A percentile compares a stretch with the other conserved stretches of the same genome.
Conservation (phyloP, 1,139 yeast genomes). For the Protomyces inouyei region DNA sequence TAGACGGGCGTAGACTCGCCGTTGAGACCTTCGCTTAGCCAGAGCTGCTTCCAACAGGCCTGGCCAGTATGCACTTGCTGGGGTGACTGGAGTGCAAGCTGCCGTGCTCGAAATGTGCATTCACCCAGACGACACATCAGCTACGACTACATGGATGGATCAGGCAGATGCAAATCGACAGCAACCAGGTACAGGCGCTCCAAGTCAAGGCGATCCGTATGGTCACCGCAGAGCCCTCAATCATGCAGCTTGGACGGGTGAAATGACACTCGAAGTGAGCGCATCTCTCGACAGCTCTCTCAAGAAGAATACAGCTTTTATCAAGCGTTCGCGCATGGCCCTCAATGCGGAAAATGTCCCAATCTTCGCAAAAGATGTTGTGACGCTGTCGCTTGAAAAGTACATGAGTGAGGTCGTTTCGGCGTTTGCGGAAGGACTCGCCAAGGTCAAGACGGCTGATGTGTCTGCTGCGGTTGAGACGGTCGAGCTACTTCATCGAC, state of each 20-base stretch:
- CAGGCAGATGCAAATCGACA: not conserved
- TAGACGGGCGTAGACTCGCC: no score
- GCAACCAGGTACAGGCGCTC: not conserved
- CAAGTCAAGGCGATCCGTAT: not conserved
- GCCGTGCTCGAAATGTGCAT: no score
- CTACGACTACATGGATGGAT: not conserved
- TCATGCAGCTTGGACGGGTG: conserved; percentile 13
- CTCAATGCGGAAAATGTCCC: conserved; percentile 50
- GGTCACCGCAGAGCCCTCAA: not conserved
- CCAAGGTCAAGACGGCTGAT: conserved; percentile 58
- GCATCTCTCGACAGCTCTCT: conserved; percentile 63
- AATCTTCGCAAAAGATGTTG: conserved; percentile 56
- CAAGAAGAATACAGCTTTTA: conserved; percentile 78
- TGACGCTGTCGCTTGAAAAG: conserved; percentile 62
- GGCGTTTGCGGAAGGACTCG: conserved; percentile 60
- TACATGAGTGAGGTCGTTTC: conserved; percentile 67
- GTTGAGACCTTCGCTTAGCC: no score
- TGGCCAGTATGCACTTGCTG: no score
- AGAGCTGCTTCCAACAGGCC: no score
- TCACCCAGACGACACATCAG: no score
- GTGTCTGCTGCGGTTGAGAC: conserved; percentile 61
- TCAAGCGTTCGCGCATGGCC: conserved; percentile 60
- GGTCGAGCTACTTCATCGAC: conserved; percentile 68
- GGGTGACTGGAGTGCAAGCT: no score
- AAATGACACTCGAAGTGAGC: not conserved